A percentile compares a stretch with the other conserved stretches of the same genome.
These are phyloP conservation scores for Periconia sp. DNA, from an alignment of 2,329 filamentous ascomycete species.

Conservation along the genomic window DNA sequence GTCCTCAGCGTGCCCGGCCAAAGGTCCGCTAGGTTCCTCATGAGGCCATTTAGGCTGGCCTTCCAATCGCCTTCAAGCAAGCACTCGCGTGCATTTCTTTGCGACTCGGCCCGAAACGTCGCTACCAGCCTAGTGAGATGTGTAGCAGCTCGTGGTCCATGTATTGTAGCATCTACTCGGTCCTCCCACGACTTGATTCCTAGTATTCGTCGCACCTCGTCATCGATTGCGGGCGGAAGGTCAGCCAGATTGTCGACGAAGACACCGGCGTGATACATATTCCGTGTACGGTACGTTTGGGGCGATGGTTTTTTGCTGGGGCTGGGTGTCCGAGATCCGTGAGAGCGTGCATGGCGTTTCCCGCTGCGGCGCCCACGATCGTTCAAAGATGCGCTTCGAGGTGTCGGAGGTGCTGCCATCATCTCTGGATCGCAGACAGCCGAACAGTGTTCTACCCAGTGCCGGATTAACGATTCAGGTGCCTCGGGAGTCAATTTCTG, in stretches of 20 bases:
- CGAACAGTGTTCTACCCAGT: slow-evolving; percentile 10
- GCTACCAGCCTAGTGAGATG: neutral
- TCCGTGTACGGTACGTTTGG: slow-evolving; percentile 26
- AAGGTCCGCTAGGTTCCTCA: slow-evolving; percentile 12
- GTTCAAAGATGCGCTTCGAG: slow-evolving; percentile 14
- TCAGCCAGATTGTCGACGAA: slow-evolving; percentile 14
- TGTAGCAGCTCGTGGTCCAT: slow-evolving; percentile 6
- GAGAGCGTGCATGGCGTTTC: slow-evolving; percentile 12
- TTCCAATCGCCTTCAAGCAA: slow-evolving; percentile 25
- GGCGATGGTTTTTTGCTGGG: slow-evolving; percentile 22
- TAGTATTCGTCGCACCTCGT: slow-evolving; percentile 18
- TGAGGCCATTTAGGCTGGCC: slow-evolving; percentile 15
- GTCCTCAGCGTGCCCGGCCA: slow-evolving; percentile 9
- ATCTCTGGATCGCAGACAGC: slow-evolving; percentile 10
- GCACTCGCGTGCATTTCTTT: slow-evolving; percentile 15
- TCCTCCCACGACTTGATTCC: slow-evolving; percentile 15
- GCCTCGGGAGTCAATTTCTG: slow-evolving; percentile 2
- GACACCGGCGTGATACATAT: slow-evolving; percentile 20
- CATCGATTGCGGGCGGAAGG: slow-evolving; percentile 15
- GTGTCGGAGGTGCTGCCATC: slow-evolving; percentile 20
- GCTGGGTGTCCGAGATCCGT: slow-evolving; percentile 20
- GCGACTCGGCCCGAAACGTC: slow-evolving; percentile 16
- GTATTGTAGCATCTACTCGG: slow-evolving; percentile 3
- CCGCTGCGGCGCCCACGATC: slow-evolving; percentile 12
- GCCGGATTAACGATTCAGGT: slow-evolving; percentile 8